phyloP scores from a whole-genome alignment of 495 filamentous ascomycete species.

The Massariosphaeria phaeospora region DNA sequence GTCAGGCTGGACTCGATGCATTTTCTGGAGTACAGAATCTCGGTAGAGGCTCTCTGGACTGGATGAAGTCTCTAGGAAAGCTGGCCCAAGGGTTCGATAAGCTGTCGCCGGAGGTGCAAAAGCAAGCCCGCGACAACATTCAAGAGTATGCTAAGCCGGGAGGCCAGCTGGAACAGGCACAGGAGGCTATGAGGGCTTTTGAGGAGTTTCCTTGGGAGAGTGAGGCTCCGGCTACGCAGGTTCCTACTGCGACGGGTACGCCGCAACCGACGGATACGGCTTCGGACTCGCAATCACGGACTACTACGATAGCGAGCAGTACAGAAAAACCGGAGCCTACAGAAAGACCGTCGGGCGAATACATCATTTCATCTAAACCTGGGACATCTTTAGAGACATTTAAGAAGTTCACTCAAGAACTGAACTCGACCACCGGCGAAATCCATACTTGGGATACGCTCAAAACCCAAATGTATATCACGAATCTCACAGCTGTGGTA shows the following conservation, averaged over 20 bases:
- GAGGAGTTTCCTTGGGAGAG: constrained; percentile 3
- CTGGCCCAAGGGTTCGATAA: constrained; percentile 4
- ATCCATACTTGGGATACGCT: background rate
- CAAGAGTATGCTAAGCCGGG: background rate
- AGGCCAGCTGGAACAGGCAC: background rate
- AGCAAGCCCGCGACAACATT: constrained; percentile 2
- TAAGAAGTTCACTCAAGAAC: background rate
- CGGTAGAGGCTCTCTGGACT: background rate
- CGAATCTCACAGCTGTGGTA: background rate
- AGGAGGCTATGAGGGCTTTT: constrained; percentile 4
- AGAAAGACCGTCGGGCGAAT: too few species aligned
- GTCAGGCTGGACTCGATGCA: background rate
- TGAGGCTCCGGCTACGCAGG: background rate
- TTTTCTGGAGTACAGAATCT: constrained; percentile 2
- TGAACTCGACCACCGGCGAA: background rate
- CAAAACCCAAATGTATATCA: background rate
- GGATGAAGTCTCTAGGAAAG: constrained; percentile 1
- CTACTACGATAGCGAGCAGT: background rate
- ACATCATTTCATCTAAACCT: background rate
- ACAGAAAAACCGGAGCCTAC: too few species aligned
- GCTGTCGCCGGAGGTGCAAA: background rate
- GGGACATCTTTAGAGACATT: background rate
- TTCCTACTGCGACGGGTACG: background rate
- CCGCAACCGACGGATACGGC: background rate
- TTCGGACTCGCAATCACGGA: too few species aligned